These are phyloP conservation scores for Neopestalotiopsis clavispora DNA, from an alignment of 2,329 filamentous ascomycete genomes.

Conservation along the genomic window DNA sequence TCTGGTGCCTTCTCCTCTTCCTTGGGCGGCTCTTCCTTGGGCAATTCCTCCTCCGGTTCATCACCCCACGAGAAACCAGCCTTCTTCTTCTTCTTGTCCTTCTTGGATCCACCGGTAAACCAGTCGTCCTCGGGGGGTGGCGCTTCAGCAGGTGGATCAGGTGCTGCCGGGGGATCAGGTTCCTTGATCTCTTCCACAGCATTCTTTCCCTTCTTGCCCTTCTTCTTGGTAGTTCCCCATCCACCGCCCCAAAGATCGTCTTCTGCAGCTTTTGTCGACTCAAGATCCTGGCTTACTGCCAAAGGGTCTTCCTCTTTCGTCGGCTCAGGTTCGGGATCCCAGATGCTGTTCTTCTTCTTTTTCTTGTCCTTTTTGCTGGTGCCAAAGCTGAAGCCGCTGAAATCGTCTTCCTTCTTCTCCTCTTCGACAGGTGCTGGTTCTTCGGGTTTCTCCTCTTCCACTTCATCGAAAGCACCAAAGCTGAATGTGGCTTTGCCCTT, in stretches of 20 bases:
- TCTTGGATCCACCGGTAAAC: conserved; percentile 34
- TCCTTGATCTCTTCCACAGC: conserved; percentile 29
- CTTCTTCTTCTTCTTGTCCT: conserved; percentile 46
- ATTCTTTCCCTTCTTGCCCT: conserved; percentile 29
- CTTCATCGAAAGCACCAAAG: conserved; percentile 53
- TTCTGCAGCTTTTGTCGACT: conserved; percentile 22
- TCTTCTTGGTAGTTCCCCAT: conserved; percentile 25
- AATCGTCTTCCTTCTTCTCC: conserved; percentile 36
- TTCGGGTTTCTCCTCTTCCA: conserved; percentile 39
- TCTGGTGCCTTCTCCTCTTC: conserved; percentile 19
- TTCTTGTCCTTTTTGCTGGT: conserved; percentile 37
- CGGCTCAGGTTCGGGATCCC: conserved; percentile 40
- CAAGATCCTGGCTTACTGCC: conserved; percentile 28
- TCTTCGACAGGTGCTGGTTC: conserved; percentile 24
- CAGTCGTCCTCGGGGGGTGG: conserved; percentile 25
- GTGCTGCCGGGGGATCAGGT: conserved; percentile 21
- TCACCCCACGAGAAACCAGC: conserved; percentile 32
- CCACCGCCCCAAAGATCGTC: conserved; percentile 29
- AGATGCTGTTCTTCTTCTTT: conserved; percentile 45
- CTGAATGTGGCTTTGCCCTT: conserved; percentile 49
- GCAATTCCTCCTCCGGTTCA: conserved; percentile 28
- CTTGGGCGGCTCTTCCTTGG: conserved; percentile 20
- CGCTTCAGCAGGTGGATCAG: conserved; percentile 29
- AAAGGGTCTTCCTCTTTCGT: conserved; percentile 34
- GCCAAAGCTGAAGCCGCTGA: conserved; percentile 28